Percentiles rank a stretch among this genome's conserved stretches.
Evolutionary conservation across 495 filamentous ascomycete species (phyloP).

Genomic region (Pseudevernia furfuracea): DNA sequence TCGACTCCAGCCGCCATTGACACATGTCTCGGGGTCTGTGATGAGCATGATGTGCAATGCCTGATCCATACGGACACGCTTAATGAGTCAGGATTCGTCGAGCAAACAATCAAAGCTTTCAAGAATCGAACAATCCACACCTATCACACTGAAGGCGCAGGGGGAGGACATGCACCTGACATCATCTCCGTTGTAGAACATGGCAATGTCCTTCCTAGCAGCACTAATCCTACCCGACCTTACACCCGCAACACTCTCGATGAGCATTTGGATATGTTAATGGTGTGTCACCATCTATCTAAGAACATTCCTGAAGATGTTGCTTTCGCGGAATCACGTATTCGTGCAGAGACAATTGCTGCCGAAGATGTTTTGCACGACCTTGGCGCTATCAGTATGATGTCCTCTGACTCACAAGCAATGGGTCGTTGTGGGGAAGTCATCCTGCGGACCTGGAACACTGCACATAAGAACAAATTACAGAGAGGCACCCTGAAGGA

Average conservation of each 20-base stretch:
- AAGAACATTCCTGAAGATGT: conserved; percentile 94
- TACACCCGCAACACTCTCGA: conserved; percentile 91
- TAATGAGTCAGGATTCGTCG: conserved; percentile 96
- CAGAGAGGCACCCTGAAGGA: conserved; percentile 72
- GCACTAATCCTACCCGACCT: conserved; percentile 89
- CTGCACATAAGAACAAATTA: conserved; percentile 93
- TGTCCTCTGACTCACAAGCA: conserved; percentile 92
- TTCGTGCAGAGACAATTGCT: conserved; percentile 92
- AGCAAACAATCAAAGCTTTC: conserved; percentile 82
- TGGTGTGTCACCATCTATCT: conserved; percentile 94
- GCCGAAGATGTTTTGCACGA: conserved; percentile 97
- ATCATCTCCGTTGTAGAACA: conserved; percentile 94
- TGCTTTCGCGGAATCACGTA: conserved; percentile 90
- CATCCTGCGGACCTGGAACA: conserved; percentile 92
- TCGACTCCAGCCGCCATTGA: conserved; percentile 90
- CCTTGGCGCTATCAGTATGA: conserved; percentile 94
- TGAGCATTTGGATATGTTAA: conserved; percentile 97
- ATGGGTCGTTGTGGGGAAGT: conserved; percentile 98
- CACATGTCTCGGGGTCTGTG: conserved; percentile 77
- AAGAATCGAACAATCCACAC: conserved; percentile 91
- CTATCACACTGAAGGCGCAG: conserved; percentile 96
- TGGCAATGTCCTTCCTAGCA: conserved; percentile 83
- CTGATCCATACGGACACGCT: conserved; percentile 97
- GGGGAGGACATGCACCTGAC: conserved; percentile 92
- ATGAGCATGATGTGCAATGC: conserved; percentile 86